phyloP scores from a whole-genome alignment of 495 filamentous ascomycete species.

The Lentithecium fluviatile region DNA sequence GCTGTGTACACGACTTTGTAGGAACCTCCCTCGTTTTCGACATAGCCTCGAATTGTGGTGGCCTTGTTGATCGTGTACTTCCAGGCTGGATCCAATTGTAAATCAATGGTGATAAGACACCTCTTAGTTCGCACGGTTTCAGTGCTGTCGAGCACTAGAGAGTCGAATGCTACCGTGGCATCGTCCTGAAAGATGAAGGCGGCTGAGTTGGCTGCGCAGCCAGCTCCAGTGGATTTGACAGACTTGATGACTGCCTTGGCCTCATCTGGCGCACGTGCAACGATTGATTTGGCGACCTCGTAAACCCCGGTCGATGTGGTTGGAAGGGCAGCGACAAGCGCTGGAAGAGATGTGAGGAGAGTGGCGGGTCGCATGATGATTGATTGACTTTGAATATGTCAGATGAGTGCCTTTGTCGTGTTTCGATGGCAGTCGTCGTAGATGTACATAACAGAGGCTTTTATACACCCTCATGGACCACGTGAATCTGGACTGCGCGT shows the following conservation, averaged over 20 bases:
- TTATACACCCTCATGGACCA: too few relatives aligned
- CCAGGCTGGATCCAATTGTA: constrained; percentile 15
- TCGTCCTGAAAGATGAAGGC: constrained; percentile 6
- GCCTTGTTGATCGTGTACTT: constrained; percentile 27
- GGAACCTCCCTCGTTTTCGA: background rate
- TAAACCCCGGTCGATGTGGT: background rate
- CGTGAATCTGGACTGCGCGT: too few relatives aligned
- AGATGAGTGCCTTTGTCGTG: too few relatives aligned
- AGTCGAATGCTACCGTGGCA: constrained; percentile 10
- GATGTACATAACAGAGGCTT: too few relatives aligned
- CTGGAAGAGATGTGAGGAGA: background rate
- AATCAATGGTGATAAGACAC: constrained; percentile 12
- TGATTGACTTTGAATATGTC: too few relatives aligned
- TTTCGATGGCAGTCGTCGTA: background rate
- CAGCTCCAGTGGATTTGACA: constrained; percentile 8
- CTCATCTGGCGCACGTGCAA: constrained; percentile 17
- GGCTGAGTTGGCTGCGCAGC: constrained; percentile 21
- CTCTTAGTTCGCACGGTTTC: background rate
- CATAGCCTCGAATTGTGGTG: constrained; percentile 6
- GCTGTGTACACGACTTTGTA: constrained; percentile 1
- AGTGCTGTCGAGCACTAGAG: background rate
- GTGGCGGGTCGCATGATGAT: background rate
- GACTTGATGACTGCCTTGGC: constrained; percentile 25
- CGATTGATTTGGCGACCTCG: constrained; percentile 3
- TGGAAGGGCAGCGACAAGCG: background rate